Evolutionary conservation across 495 filamentous ascomycete species (phyloP).

Genomic region (Penicillium canescens): DNA sequence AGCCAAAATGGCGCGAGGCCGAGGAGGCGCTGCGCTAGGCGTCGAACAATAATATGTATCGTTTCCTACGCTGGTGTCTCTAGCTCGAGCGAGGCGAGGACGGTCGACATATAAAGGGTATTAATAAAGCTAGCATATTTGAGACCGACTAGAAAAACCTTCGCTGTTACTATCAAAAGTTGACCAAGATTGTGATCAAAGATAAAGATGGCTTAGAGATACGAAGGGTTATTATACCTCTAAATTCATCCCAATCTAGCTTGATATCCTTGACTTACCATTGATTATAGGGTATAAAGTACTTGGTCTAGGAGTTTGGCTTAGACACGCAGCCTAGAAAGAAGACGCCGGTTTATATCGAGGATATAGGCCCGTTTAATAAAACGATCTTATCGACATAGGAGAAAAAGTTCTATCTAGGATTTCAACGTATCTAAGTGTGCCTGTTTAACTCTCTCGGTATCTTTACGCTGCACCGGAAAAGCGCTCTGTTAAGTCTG

Average conservation of each 20-base stretch:
- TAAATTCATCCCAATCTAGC: too few species aligned
- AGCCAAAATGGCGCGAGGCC: constrained; percentile 11
- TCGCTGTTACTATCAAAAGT: too few species aligned
- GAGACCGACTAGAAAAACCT: too few species aligned
- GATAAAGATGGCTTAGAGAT: too few species aligned
- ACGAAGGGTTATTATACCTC: too few species aligned
- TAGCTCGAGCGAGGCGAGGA: too few species aligned
- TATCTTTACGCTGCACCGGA: constrained; percentile 22
- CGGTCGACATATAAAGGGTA: too few species aligned
- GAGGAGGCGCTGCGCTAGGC: constrained; percentile 13
- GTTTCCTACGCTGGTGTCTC: too few species aligned
- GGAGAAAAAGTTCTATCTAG: constrained; percentile 24
- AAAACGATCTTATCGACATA: constrained; percentile 20
- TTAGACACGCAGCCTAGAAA: constrained; percentile 13
- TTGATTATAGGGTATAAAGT: too few species aligned
- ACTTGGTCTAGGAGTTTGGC: constrained; percentile 13
- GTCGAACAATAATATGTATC: constrained; percentile 15
- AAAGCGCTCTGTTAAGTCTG: constrained; percentile 15
- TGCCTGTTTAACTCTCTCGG: constrained; percentile 19
- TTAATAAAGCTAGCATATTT: too few species aligned
- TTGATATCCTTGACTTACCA: too few species aligned
- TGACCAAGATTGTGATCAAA: too few species aligned
- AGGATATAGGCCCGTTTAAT: constrained; percentile 24
- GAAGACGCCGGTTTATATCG: constrained; percentile 22
- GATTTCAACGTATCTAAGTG: constrained; percentile 19